These are phyloP conservation scores for Harringtonia aguacate DNA, from an alignment of 2,329 filamentous ascomycete genomes.

Conservation along the genomic window DNA sequence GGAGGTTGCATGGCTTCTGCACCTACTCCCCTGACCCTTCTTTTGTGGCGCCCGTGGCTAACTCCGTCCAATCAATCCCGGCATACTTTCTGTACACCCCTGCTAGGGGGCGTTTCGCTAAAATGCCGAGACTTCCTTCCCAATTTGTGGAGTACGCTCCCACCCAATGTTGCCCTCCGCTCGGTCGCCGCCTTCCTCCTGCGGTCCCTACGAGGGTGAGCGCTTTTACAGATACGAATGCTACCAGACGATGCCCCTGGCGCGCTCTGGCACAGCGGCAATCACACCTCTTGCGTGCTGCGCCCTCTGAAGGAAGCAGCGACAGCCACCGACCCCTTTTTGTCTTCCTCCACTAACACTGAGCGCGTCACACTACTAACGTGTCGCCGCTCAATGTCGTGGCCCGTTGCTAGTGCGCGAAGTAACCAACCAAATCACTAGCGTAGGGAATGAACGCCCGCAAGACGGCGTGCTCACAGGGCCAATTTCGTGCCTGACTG, in stretches of 20 bases:
- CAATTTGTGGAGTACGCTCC: constrained; percentile 3
- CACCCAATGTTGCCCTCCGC: no score
- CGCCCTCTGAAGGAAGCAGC: neutral
- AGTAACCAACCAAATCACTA: neutral
- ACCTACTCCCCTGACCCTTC: neutral
- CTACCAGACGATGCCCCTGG: no score
- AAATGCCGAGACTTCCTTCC: constrained; percentile 7
- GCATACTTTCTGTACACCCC: neutral
- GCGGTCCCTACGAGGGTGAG: no score
- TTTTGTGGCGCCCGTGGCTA: neutral
- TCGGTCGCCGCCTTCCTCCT: neutral
- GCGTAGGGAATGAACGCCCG: neutral
- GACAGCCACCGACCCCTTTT: neutral
- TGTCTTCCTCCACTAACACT: neutral
- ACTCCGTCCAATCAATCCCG: neutral
- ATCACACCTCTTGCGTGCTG: neutral
- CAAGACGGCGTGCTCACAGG: neutral
- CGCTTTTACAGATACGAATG: no score
- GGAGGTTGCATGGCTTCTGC: neutral
- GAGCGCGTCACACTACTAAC: neutral
- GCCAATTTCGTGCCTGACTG: neutral
- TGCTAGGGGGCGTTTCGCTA: constrained; percentile 9
- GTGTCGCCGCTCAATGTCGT: neutral
- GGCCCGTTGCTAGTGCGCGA: neutral
- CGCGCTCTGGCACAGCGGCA: no score